Evolutionary conservation across 2,329 filamentous ascomycete genomes (phyloP).

Genomic region (Xenoacremonium recifei): DNA sequence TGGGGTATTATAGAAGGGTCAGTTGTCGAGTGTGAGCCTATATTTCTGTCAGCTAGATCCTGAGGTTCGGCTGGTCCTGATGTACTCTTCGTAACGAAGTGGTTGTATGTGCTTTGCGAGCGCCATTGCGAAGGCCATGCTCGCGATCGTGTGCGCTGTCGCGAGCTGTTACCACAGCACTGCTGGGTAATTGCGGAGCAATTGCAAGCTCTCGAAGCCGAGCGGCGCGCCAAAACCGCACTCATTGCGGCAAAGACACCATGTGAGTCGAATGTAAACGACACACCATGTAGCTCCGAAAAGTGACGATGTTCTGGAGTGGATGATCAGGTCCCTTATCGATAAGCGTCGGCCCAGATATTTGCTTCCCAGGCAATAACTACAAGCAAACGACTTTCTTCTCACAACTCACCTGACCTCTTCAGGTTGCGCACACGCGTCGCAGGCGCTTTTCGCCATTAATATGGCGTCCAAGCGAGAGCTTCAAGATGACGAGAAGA

Average conservation of each 20-base stretch:
- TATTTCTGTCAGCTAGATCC: background rate
- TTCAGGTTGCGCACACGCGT: background rate
- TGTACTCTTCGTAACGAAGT: conserved; percentile 35
- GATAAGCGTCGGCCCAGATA: conserved; percentile 18
- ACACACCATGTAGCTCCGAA: conserved; percentile 8
- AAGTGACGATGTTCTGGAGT: background rate
- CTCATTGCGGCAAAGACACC: conserved; percentile 29
- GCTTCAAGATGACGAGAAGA: conserved; percentile 28
- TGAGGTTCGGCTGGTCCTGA: conserved; percentile 4
- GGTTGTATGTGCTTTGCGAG: conserved; percentile 32
- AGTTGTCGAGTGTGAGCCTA: conserved; percentile 11
- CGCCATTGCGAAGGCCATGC: conserved; percentile 21
- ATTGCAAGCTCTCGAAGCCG: conserved; percentile 7
- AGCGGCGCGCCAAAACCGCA: conserved; percentile 28
- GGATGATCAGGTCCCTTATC: conserved; percentile 9
- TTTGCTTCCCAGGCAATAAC: conserved; percentile 9
- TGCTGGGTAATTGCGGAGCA: background rate
- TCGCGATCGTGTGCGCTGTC: conserved; percentile 4
- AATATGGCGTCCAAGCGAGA: conserved; percentile 38
- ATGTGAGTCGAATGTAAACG: conserved; percentile 19
- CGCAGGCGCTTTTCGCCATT: no score
- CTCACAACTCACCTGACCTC: background rate
- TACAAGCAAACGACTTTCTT: conserved; percentile 1
- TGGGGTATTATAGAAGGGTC: conserved; percentile 8
- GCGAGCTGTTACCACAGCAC: no score